Evolutionary conservation across 2,329 filamentous ascomycete species (phyloP), one percentile per base, ranked within the genome.

Genomic region (Rhynchosporium graminicola): DNA sequence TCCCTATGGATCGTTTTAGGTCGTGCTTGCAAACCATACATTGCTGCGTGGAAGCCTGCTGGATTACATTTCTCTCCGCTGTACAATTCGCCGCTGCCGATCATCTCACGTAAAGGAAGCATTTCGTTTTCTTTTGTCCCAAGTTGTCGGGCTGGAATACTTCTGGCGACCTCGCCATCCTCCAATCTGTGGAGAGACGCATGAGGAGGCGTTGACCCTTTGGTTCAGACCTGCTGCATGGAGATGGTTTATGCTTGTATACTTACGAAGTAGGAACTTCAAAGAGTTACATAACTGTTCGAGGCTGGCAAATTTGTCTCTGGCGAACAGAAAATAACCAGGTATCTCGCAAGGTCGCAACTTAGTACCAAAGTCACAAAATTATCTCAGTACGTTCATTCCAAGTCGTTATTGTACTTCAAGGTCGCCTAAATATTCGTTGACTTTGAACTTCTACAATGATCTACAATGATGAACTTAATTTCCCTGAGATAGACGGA

Each of bases 31-130:
- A 4, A 40, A 28, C 26, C 38, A 20, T 40, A 36, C 8, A 54
- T 13, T 54, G 12, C 36, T 20, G 43, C 7, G 48, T 66, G 54
- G 62, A 64, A 64, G 57, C 12, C 12, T 45, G 20, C 20, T 54
- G 10, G 40, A 51, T 31, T 57, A 20, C 29, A 47, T 43, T 54
- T 46, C 38, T 40, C 36, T 52, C 28, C 46, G 36, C 31, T 52
- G 36, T 15, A 59, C n/a, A n/a, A 63, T 57, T 58, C 65, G 61
- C 59, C 60, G 52, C 57, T 63, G 8, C 46, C 61, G 31, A 55
- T 52, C 31, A 55, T 28, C 54, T 31, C 26, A 43, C 38, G 10
- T 33, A 8, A 5, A 36, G 60, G 61, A 31, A 61, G 61, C 29
- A 63, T 63, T 59, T 65, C 54, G n/a, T 52, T 33, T 9, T 26